Evolutionary conservation across 768 basidiomycete genomes (phyloP).

Genomic region (Sporobolomyces phaffii): DNA sequence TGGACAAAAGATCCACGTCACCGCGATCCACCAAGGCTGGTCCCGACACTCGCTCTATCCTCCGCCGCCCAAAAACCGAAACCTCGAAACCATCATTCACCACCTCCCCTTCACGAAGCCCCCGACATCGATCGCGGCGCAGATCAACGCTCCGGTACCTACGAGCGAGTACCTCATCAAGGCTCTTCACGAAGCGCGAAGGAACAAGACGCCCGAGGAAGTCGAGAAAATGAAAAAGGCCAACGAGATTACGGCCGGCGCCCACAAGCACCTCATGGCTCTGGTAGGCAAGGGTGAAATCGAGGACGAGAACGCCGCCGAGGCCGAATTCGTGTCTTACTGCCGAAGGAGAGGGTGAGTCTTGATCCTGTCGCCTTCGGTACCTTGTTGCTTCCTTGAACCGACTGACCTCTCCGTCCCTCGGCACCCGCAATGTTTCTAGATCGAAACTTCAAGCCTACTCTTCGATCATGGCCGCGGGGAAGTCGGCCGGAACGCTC

Average conservation of each 20-base stretch:
- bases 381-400: too few species aligned
- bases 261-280: slow-evolving; percentile 84
- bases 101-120: slow-evolving; percentile 30
- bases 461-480: slow-evolving; percentile 83
- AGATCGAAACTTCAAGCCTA: slow-evolving; percentile 85
- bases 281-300: slow-evolving; percentile 64
- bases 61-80: slow-evolving; percentile 11
- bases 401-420: neutral
- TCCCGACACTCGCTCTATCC: slow-evolving; percentile 23
- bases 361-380: neutral
- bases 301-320: slow-evolving; percentile 85
- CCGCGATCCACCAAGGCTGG: slow-evolving; percentile 29
- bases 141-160: slow-evolving; percentile 23
- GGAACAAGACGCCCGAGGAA: slow-evolving; percentile 71
- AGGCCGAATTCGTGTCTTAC: slow-evolving; percentile 84
- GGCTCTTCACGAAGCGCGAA: slow-evolving; percentile 72
- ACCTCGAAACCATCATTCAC: slow-evolving; percentile 32
- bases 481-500: slow-evolving; percentile 76
- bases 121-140: slow-evolving; percentile 14
- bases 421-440: too few species aligned
- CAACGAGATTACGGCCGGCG: slow-evolving; percentile 76
- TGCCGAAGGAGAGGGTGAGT: slow-evolving; percentile 80
- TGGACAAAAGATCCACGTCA: slow-evolving; percentile 40
- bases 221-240: slow-evolving; percentile 70
- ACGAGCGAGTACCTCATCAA: slow-evolving; percentile 52